A percentile compares a stretch with the other conserved stretches of the same genome.
Evolutionary conservation across 2,329 filamentous ascomycete species (phyloP).

Genomic region (Nakataea oryzae): DNA sequence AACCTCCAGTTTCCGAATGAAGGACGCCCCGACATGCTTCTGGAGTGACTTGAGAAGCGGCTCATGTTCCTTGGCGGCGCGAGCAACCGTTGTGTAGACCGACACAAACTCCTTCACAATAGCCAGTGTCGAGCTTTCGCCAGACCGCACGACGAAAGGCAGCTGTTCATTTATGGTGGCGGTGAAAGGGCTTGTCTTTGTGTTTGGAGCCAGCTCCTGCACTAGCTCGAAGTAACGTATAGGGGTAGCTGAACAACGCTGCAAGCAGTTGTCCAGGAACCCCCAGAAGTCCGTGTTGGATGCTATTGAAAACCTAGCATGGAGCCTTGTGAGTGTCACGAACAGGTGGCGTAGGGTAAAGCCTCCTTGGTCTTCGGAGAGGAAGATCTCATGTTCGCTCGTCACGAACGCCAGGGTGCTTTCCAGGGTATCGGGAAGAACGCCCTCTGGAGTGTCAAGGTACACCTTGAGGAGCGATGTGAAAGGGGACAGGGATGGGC

Average conservation of each 20-base stretch:
- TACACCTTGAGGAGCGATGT: conserved; percentile 56
- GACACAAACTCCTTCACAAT: neutral
- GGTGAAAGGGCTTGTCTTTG: conserved; percentile 44
- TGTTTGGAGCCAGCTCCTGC: conserved; percentile 30
- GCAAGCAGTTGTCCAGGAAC: conserved; percentile 77
- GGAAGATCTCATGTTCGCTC: conserved; percentile 50
- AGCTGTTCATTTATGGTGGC: conserved; percentile 69
- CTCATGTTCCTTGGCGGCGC: conserved; percentile 1
- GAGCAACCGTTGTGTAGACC: conserved; percentile 2
- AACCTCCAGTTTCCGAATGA: neutral
- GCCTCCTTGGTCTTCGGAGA: conserved; percentile 7
- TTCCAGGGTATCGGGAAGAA: conserved; percentile 40
- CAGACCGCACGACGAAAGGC: conserved; percentile 51
- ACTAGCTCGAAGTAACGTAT: conserved; percentile 75
- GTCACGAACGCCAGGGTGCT: conserved; percentile 50
- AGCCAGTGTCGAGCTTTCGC: conserved; percentile 21
- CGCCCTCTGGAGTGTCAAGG: conserved; percentile 32
- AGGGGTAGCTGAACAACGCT: conserved; percentile 62
- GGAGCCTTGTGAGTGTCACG: neutral
- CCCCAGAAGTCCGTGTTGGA: conserved; percentile 36
- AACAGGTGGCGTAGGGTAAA: conserved; percentile 28
- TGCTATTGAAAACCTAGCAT: neutral
- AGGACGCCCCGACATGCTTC: neutral
- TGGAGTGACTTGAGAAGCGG: conserved; percentile 1
- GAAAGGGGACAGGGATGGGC: conserved; percentile 57